phyloP scores from a whole-genome alignment of 495 filamentous ascomycete genomes.

The Hypomontagnella submonticulosa region DNA sequence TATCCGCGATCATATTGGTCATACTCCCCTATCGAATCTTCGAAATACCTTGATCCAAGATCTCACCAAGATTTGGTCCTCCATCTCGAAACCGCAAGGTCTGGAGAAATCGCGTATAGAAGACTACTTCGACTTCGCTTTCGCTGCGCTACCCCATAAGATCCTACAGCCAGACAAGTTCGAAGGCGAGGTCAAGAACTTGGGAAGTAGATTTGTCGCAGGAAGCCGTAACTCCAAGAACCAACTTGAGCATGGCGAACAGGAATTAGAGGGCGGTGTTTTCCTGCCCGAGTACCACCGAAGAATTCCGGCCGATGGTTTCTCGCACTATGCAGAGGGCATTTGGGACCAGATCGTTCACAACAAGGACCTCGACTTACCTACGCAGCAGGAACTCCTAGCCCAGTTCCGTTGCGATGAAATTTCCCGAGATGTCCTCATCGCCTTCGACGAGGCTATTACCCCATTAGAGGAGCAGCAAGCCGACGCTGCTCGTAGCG shows the following conservation, averaged over 20 bases:
- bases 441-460: constrained; percentile 84
- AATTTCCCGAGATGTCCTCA: constrained; percentile 85
- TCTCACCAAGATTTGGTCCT: constrained; percentile 88
- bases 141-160: constrained; percentile 95
- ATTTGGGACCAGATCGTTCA: constrained; percentile 98
- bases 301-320: constrained; percentile 94
- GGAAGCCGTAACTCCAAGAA: constrained; percentile 74
- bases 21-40: constrained; percentile 86
- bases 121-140: constrained; percentile 98
- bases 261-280: constrained; percentile 78
- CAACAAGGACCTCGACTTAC: constrained; percentile 97
- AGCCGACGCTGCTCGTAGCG: constrained; percentile 73
- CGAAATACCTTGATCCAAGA: constrained; percentile 91
- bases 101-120: constrained; percentile 89
- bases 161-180: constrained; percentile 96
- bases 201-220: constrained; percentile 83
- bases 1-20: constrained; percentile 94
- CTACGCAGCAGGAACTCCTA: constrained; percentile 95
- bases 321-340: constrained; percentile 89
- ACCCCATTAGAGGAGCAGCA: constrained; percentile 87
- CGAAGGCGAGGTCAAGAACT: constrained; percentile 77
- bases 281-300: constrained; percentile 96
- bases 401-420: constrained; percentile 98
- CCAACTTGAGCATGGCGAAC: constrained; percentile 65
- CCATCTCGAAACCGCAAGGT: constrained; percentile 88